Evolutionary conservation across 208 protist genomes (phyloP).

Genomic region (Trypanosoma platydactyli): DNA sequence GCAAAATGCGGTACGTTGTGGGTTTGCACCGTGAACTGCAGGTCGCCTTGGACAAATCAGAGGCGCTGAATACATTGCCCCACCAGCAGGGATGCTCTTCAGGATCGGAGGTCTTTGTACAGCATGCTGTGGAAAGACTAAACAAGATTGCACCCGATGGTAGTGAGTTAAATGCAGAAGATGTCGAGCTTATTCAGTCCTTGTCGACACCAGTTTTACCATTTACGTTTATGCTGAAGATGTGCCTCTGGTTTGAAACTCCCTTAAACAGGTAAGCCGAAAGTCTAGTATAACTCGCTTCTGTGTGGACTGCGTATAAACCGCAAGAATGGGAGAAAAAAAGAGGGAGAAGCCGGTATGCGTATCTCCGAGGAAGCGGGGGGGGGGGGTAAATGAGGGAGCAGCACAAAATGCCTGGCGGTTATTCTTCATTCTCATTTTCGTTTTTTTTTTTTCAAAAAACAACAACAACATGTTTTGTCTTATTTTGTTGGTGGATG

Average conservation of each 20-base stretch:
- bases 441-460: no score
- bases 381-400: no score
- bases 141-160: slow-evolving; percentile 33
- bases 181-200: slow-evolving; percentile 29
- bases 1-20: slow-evolving; percentile 83
- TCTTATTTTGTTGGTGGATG: no score
- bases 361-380: no score
- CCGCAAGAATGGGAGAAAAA: no score
- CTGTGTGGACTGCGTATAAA: no score
- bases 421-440: no score
- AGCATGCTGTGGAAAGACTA: slow-evolving; percentile 48
- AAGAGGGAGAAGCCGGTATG: no score
- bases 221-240: slow-evolving; percentile 91
- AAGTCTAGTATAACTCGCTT: not conserved
- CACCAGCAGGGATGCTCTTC: not conserved
- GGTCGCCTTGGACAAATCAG: slow-evolving; percentile 47
- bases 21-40: slow-evolving; percentile 78
- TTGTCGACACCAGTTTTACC: slow-evolving; percentile 69
- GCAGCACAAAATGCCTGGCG: no score
- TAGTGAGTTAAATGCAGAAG: slow-evolving; percentile 30
- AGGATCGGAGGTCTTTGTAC: slow-evolving; percentile 38
- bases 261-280: not conserved
- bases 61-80: slow-evolving; percentile 12
- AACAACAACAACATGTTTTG: no score
- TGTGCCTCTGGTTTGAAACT: slow-evolving; percentile 81